Evolutionary conservation across 441 rosid genomes (phyloP), one percentile per base, ranked within the genome.

Genomic region (Gossypium gossypioides): DNA sequence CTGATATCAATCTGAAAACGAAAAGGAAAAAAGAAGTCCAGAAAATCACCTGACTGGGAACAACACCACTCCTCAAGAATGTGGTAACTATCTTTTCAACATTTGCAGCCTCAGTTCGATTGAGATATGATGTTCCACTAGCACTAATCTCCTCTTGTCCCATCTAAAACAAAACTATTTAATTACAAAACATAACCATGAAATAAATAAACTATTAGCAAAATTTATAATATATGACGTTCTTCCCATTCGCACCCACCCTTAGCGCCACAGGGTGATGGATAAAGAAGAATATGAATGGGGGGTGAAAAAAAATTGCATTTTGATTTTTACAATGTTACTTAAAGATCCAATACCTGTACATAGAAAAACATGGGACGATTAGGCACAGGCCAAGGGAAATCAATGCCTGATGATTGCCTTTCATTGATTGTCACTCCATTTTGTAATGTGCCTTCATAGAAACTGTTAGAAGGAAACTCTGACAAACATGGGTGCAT

Each of bases 61-160:
- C 90, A 37, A 96, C 97, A 74, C 98, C 99, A 73, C 99, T 96
- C 81, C 90, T 91, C 83, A 96, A 84, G 83, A 96, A 96, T 76
- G 97, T 88, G 22, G 99, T 93, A 68, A 96, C 99, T 74, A 96
- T 91, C 85, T 96, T 96, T 83, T 96, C 99, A 79, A 96, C 99
- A 82, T 96, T 96, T 63, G 99, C 97, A 74, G 97, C 99, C 86
- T 96, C 99, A 0, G 99, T 96, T 76, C 99, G 92, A 84, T 93
- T 96, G n/a, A 96, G 84, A 76, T 96, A 96, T 40, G 99, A 96
- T 71, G 99, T 93, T 72, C 97, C 98, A 75, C 98, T 93, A 27
- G 99, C 98, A 80, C 99, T 93, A 78, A 96, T 96, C 85, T 96
- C 99, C 77, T 96, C 99, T 96, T 93, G 97, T 76, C 99, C 99